These are phyloP conservation scores for Coemansia sp. DNA, from an alignment of 192 early-diverging fungal genomes.

Conservation along the genomic window DNA sequence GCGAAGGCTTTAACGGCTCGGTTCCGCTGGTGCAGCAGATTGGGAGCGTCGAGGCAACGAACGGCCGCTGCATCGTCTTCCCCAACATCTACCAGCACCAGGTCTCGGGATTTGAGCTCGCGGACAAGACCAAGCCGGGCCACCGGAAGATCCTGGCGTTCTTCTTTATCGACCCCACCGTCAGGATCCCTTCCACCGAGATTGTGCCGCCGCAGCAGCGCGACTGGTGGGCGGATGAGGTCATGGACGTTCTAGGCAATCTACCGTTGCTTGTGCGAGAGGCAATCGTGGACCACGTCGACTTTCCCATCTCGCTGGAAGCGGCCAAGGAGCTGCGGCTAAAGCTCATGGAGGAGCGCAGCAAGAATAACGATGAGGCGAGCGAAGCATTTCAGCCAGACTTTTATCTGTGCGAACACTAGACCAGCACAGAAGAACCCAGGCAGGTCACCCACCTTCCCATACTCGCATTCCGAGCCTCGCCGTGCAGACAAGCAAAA, in stretches of 20 bases:
- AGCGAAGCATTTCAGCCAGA: constrained; percentile 2
- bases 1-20: constrained; percentile 2
- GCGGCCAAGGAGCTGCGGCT: constrained; percentile 40
- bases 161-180: constrained; percentile 63
- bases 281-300: constrained; percentile 6
- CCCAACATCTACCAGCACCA: constrained; percentile 69
- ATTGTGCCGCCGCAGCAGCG: constrained; percentile 62
- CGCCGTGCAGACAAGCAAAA: no score
- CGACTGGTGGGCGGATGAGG: constrained; percentile 35
- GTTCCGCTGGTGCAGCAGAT: constrained; percentile 32
- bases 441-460: no score
- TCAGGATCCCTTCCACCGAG: constrained; percentile 50
- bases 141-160: constrained; percentile 64
- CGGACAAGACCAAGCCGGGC: constrained; percentile 55
- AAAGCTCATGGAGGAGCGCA: constrained; percentile 50
- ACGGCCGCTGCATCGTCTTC: constrained; percentile 63
- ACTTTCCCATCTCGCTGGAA: constrained; percentile 35
- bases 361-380: not conserved
- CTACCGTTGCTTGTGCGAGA: constrained; percentile 21
- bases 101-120: constrained; percentile 56
- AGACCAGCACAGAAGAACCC: no score
- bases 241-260: constrained; percentile 2
- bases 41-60: constrained; percentile 42
- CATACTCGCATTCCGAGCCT: not conserved
- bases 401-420: constrained; percentile 34